A percentile compares a stretch with the other conserved stretches of the same genome.
Conservation (phyloP, 2,329 filamentous ascomycete species). For the Xylaria sp. region DNA sequence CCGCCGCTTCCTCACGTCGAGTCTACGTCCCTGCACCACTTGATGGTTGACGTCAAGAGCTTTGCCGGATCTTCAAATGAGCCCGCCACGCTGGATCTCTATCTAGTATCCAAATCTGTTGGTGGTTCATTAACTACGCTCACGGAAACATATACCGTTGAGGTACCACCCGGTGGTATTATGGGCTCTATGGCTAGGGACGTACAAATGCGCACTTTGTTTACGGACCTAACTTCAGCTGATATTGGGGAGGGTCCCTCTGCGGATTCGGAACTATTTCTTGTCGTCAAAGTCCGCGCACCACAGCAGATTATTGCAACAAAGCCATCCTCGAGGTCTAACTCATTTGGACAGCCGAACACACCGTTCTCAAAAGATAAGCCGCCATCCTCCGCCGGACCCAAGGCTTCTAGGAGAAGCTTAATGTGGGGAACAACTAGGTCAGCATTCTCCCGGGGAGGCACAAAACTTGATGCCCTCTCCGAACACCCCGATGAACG, state of each 20-base stretch:
- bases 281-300: constrained; percentile 83
- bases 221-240: constrained; percentile 83
- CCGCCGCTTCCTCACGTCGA: constrained; percentile 76
- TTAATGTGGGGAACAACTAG: constrained; percentile 75
- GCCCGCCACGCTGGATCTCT: constrained; percentile 79
- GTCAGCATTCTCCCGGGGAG: constrained; percentile 64
- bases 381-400: constrained; percentile 61
- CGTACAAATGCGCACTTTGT: constrained; percentile 82
- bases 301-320: constrained; percentile 60
- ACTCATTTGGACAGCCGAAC: constrained; percentile 56
- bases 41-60: constrained; percentile 85
- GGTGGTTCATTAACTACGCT: constrained; percentile 73
- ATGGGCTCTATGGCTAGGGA: constrained; percentile 73
- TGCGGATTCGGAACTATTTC: constrained; percentile 78
- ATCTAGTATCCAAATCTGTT: constrained; percentile 77
- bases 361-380: constrained; percentile 60
- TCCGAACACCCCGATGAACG: constrained; percentile 62
- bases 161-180: constrained; percentile 78
- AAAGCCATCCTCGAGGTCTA: constrained; percentile 65
- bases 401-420: constrained; percentile 69
- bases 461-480: constrained; percentile 66
- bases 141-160: constrained; percentile 85
- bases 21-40: constrained; percentile 78
- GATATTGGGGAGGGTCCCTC: constrained; percentile 74
- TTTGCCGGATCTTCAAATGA: constrained; percentile 82